Percentiles rank a stretch among this genome's conserved stretches.
Conservation (phyloP, 768 basidiomycete genomes). For the Nidularia sp. region DNA sequence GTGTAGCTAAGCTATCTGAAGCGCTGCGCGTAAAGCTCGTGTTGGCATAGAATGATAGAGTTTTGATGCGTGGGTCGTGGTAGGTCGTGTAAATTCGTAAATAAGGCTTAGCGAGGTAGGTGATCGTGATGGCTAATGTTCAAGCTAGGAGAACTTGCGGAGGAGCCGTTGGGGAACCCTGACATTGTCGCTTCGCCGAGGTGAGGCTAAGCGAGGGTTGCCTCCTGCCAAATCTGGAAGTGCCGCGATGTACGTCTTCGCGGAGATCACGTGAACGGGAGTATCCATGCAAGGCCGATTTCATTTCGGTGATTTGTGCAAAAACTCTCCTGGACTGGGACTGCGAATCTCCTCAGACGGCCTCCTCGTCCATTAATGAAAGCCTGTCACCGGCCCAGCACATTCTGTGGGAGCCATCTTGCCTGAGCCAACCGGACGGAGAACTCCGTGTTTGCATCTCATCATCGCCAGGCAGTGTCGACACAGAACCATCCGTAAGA, state of each 20-base stretch:
- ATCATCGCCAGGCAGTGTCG: not conserved
- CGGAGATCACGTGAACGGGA: not conserved
- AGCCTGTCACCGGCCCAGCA: not conserved
- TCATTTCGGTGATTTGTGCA: not conserved
- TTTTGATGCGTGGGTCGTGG: not conserved
- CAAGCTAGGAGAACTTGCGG: too few species aligned
- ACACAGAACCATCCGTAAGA: not conserved
- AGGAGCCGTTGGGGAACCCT: too few species aligned
- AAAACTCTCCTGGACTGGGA: not conserved
- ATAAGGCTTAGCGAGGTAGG: not conserved
- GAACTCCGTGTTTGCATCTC: not conserved
- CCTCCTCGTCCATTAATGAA: not conserved
- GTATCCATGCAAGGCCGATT: not conserved
- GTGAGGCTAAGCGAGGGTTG: not conserved
- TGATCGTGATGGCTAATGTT: not conserved
- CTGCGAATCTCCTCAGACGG: not conserved
- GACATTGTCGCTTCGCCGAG: too few species aligned
- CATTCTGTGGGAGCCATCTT: not conserved
- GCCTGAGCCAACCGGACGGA: not conserved
- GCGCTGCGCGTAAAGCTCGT: constrained; percentile 12
- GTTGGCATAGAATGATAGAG: not conserved
- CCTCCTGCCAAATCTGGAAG: not conserved
- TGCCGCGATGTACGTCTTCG: not conserved
- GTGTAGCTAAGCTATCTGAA: not conserved
- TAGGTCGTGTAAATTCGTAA: constrained; percentile 1